Evolutionary conservation across 2,329 filamentous ascomycete species (phyloP).

Genomic region (Camillea tinctor): DNA sequence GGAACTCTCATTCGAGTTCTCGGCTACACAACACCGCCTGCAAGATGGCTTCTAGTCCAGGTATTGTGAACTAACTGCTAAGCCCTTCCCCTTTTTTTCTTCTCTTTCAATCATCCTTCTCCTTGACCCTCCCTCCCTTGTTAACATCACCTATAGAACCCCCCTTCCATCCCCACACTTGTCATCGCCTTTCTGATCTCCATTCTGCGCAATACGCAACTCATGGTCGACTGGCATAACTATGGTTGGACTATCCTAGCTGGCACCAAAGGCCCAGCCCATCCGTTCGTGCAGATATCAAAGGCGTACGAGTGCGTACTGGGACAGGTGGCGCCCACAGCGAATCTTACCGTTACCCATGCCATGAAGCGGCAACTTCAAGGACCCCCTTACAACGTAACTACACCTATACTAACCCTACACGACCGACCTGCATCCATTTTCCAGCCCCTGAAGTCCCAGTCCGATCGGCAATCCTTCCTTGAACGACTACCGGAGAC

Average conservation of each 20-base stretch:
- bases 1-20: constrained; percentile 69
- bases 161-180: constrained; percentile 90
- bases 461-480: constrained; percentile 53
- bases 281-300: constrained; percentile 76
- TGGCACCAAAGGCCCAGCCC: constrained; percentile 52
- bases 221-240: constrained; percentile 98
- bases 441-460: constrained; percentile 67
- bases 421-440: constrained; percentile 84
- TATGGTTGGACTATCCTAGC: constrained; percentile 94
- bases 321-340: constrained; percentile 63
- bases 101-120: constrained; percentile 16
- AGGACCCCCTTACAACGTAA: constrained; percentile 61
- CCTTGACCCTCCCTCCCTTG: constrained; percentile 78
- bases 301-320: constrained; percentile 75
- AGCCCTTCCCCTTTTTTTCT: neutral
- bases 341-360: constrained; percentile 83
- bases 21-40: constrained; percentile 70
- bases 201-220: constrained; percentile 72
- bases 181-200: constrained; percentile 71
- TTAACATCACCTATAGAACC: constrained; percentile 60
- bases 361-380: constrained; percentile 79
- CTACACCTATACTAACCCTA: constrained; percentile 65
- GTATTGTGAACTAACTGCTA: constrained; percentile 37
- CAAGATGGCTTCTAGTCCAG: constrained; percentile 83
- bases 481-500: constrained; percentile 67